phyloP scores from a whole-genome alignment of 805 yeast genomes.

The Pichia rugopelliculosa region DNA sequence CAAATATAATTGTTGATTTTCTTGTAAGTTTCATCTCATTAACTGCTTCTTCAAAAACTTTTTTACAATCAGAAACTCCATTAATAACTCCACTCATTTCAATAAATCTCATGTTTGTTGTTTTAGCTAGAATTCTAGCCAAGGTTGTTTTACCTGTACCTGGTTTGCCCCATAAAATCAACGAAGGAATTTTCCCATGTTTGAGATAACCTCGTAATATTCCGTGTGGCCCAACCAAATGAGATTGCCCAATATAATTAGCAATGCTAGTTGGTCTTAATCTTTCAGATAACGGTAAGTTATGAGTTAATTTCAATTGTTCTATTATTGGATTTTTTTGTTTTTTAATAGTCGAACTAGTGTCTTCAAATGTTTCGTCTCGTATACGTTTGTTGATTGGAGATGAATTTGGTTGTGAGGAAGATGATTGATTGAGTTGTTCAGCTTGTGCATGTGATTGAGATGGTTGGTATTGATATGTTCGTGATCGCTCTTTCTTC shows the following conservation, averaged over 20 bases:
- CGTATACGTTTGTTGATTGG: background rate
- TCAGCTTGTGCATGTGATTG: background rate
- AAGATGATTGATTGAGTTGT: background rate
- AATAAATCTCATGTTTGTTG: conserved; percentile 50
- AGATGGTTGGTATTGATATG: conserved; percentile 7
- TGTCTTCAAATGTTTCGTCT: background rate
- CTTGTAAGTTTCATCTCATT: conserved; percentile 39
- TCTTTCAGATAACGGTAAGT: conserved; percentile 62
- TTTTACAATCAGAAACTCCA: conserved; percentile 57
- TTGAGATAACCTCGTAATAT: conserved; percentile 57
- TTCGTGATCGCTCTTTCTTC: conserved; percentile 9
- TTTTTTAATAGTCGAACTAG: background rate
- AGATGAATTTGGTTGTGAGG: background rate
- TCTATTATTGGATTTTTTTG: conserved; percentile 6
- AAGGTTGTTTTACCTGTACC: conserved; percentile 93
- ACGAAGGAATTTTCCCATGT: conserved; percentile 66
- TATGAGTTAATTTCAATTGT: conserved; percentile 16
- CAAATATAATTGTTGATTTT: conserved; percentile 62
- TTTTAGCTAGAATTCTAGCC: conserved; percentile 45
- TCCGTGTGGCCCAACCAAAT: conserved; percentile 62
- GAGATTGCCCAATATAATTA: conserved; percentile 81
- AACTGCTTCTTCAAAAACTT: conserved; percentile 46
- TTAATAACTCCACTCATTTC: conserved; percentile 83
- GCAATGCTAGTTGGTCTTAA: conserved; percentile 68
- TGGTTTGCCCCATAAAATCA: conserved; percentile 93